phyloP scores from a whole-genome alignment of 2,329 filamentous ascomycete species.

The Ascochyta rabiei region DNA sequence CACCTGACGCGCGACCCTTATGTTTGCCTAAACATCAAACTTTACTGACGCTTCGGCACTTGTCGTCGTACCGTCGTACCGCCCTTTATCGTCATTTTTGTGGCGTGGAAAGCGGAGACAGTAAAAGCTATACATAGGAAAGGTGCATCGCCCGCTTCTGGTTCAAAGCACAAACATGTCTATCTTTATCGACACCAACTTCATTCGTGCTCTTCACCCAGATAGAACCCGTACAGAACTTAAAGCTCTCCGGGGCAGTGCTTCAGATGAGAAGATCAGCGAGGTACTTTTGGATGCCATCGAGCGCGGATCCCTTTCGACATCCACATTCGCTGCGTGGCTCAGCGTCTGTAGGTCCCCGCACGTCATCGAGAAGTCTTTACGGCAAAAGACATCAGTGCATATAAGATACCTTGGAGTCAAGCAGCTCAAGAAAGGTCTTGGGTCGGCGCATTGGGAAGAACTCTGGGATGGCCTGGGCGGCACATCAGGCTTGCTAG shows the following conservation, averaged over 20 bases:
- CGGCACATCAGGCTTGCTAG: conserved; percentile 31
- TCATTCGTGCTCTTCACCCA: conserved; percentile 9
- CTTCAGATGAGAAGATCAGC: conserved; percentile 9
- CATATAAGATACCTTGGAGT: conserved; percentile 28
- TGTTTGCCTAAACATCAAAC: not conserved
- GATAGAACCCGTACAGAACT: conserved; percentile 1
- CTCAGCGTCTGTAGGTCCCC: conserved; percentile 31
- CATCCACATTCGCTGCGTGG: conserved; percentile 31
- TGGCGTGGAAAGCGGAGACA: not conserved
- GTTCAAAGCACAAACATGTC: not conserved
- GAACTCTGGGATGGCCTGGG: conserved; percentile 38
- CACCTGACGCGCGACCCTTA: not conserved
- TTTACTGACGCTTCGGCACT: not conserved
- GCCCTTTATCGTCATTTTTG: not conserved
- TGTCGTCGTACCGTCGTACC: not conserved
- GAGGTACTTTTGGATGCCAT: conserved; percentile 18
- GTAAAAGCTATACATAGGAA: not conserved
- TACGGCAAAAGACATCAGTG: conserved; percentile 33
- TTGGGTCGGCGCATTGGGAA: conserved; percentile 30
- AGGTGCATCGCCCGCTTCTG: not conserved
- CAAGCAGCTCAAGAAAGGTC: conserved; percentile 23
- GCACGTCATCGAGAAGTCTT: conserved; percentile 17
- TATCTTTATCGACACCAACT: not conserved
- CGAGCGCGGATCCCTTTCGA: conserved; percentile 24
- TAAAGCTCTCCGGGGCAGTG: not conserved